Evolutionary conservation across 1,284 basidiomycete species (phyloP), one percentile per base, ranked within the genome.

Genomic region (Veloporphyrellus conicus): DNA sequence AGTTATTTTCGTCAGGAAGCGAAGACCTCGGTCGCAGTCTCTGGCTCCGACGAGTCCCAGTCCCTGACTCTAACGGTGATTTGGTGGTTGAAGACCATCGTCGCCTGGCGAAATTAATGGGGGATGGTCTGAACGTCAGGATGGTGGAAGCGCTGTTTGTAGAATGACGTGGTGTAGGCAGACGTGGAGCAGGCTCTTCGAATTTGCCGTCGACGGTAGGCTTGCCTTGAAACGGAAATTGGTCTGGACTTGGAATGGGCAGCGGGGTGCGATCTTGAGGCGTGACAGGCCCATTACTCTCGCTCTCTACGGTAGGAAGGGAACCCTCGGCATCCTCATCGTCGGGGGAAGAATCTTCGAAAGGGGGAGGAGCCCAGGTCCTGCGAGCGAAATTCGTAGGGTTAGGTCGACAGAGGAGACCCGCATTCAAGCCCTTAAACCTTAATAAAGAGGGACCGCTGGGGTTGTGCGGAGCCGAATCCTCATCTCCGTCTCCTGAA

Each of bases 31-130:
- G 66, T 50, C 64, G 66, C 51, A 69, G 55, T 54, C 63, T 62
- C 43, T 67, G 64, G 50, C 67, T 69, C 37, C 63, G 66, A 37
- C 63, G 54, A 31, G 59, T 56, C 47, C 59, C 56, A 27, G 53
- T 53, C 59, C 61, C 55, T 54, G 56, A 53, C 45, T 68, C 62
- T 50, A 61, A 52, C 44, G 67, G 59, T 42, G 67, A 63, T 49
- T 60, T 62, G 50, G 55, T 42, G 25, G 56, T 49, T 43, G 73
- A 69, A 47, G 71, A 73, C 78, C 78, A 79, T 36, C 77, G 72
- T 44, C 75, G 73, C 49, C 69, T 71, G 11, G 78, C 77, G 53
- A 77, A 73, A 58, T 74, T 77, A 66, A 74, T 68, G 14, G 79
- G 77, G 36, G 74, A 74, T 19, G 78, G 78, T 50, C 73, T 75